phyloP scores from a whole-genome alignment of 768 basidiomycete genomes.

The Panus rudis region DNA sequence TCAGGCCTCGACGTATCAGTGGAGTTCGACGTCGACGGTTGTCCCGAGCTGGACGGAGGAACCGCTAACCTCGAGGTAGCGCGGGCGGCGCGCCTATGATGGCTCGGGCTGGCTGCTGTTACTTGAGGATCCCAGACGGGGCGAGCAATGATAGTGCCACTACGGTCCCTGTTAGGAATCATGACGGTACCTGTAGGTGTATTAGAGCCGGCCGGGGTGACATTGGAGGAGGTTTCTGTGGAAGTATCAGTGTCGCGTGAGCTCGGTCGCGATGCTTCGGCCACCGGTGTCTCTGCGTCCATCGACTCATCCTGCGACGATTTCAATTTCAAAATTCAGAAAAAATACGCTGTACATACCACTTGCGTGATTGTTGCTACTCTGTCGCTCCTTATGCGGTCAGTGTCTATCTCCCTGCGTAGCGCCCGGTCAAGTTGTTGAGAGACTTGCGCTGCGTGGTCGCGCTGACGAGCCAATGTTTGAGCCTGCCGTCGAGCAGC shows the following conservation, averaged over 20 bases:
- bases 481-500: slow-evolving; percentile 53
- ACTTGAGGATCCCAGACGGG: slow-evolving; percentile 47
- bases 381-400: slow-evolving; percentile 5
- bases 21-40: slow-evolving; percentile 25
- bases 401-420: slow-evolving; percentile 37
- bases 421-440: slow-evolving; percentile 53
- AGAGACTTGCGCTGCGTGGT: slow-evolving; percentile 52
- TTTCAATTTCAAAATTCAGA: background rate
- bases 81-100: slow-evolving; percentile 18
- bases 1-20: slow-evolving; percentile 54
- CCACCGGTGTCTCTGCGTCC: slow-evolving; percentile 14
- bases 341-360: slow-evolving; percentile 8
- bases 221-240: slow-evolving; percentile 51
- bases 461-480: slow-evolving; percentile 49
- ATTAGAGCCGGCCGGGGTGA: slow-evolving; percentile 51
- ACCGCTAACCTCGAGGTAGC: slow-evolving; percentile 8
- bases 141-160: slow-evolving; percentile 68
- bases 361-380: slow-evolving; percentile 4
- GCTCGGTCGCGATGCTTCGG: slow-evolving; percentile 18
- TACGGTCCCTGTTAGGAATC: slow-evolving; percentile 59
- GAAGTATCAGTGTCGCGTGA: slow-evolving; percentile 56
- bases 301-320: slow-evolving; percentile 20
- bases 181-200: slow-evolving; percentile 58
- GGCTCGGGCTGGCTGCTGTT: slow-evolving; percentile 22
- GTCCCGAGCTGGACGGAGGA: slow-evolving; percentile 18